Conservation (phyloP, 495 filamentous ascomycete species). For the Aspergillus baeticus region DNA sequence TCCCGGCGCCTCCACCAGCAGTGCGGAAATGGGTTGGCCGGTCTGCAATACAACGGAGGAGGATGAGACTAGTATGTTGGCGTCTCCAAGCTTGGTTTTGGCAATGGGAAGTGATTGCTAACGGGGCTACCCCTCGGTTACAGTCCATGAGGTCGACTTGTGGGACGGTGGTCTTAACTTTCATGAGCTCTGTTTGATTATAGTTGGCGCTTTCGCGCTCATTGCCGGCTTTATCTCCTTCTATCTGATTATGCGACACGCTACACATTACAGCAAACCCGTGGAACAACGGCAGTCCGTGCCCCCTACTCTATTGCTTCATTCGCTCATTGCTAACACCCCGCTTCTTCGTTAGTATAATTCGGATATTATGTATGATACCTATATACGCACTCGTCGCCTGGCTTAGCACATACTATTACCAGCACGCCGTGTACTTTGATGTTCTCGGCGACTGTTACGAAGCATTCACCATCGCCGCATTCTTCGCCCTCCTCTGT, state of each 20-base stretch:
- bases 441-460: slow-evolving; percentile 82
- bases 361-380: slow-evolving; percentile 89
- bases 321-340: slow-evolving; percentile 4
- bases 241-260: slow-evolving; percentile 70
- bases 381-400: slow-evolving; percentile 79
- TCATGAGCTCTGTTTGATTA: slow-evolving; percentile 45
- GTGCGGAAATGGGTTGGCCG: slow-evolving; percentile 47
- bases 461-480: slow-evolving; percentile 87
- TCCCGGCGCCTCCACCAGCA: neutral
- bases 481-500: slow-evolving; percentile 88
- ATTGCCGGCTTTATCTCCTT: slow-evolving; percentile 43
- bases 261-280: slow-evolving; percentile 78
- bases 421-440: slow-evolving; percentile 80
- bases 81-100: neutral
- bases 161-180: slow-evolving; percentile 52
- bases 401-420: slow-evolving; percentile 74
- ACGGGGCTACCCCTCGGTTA: neutral
- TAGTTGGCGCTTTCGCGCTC: slow-evolving; percentile 48
- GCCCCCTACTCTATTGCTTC: slow-evolving; percentile 31
- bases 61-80: slow-evolving; percentile 39
- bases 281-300: slow-evolving; percentile 80
- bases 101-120: slow-evolving; percentile 9
- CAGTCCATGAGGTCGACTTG: slow-evolving; percentile 41
- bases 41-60: slow-evolving; percentile 50
- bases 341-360: slow-evolving; percentile 61